These are phyloP conservation scores for Strobilomyces dryophilus DNA, from an alignment of 768 basidiomycete genomes.

Conservation along the genomic window DNA sequence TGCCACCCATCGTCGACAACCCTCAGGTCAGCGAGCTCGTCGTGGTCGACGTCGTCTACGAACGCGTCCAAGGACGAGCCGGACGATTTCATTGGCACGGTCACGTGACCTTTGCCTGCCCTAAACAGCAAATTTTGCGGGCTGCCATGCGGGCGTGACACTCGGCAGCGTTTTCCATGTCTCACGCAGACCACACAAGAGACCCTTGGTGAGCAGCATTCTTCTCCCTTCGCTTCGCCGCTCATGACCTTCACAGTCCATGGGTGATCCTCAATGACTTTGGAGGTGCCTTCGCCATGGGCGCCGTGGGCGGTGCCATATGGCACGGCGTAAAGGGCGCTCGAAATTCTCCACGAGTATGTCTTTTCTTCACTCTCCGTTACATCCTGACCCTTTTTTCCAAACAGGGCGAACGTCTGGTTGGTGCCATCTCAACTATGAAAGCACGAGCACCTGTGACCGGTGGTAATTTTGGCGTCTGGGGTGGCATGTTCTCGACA, in stretches of 20 bases:
- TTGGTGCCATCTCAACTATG: conserved; percentile 92
- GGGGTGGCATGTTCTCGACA: conserved; percentile 98
- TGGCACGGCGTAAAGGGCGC: conserved; percentile 99
- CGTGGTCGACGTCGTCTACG: conserved; percentile 15
- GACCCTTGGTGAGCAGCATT: conserved; percentile 74
- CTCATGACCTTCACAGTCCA: conserved; percentile 52
- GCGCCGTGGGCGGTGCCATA: conserved; percentile 94
- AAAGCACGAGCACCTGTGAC: conserved; percentile 98
- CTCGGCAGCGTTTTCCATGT: conserved; percentile 44
- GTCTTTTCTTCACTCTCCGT: conserved; percentile 22
- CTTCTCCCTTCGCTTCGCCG: not conserved
- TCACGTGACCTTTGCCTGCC: conserved; percentile 32
- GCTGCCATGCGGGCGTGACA: not conserved
- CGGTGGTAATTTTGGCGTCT: conserved; percentile 93
- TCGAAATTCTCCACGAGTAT: conserved; percentile 89
- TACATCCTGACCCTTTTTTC: not conserved
- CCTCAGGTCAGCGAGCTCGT: conserved; percentile 12
- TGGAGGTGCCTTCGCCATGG: conserved; percentile 97
- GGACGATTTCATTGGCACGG: conserved; percentile 23
- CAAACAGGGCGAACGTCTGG: conserved; percentile 85
- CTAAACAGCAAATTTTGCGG: conserved; percentile 28
- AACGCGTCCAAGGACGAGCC: conserved; percentile 19
- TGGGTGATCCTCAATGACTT: conserved; percentile 99
- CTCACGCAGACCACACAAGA: conserved; percentile 88
- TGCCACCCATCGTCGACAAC: conserved; percentile 18